phyloP scores from a whole-genome alignment of 495 filamentous ascomycete genomes.

The Penicillium longicatenatum region DNA sequence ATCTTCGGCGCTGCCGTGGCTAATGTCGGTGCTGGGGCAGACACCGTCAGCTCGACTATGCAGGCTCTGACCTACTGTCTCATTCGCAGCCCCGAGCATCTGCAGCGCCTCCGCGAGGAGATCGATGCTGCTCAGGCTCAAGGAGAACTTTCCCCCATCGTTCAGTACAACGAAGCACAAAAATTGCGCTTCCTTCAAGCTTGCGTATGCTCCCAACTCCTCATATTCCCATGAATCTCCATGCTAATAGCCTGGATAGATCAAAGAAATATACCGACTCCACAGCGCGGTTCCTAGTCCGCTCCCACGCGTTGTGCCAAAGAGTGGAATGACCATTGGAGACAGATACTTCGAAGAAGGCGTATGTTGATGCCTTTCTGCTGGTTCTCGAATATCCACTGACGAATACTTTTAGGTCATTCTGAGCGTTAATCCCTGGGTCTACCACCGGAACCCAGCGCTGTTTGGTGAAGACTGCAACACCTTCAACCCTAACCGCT shows the following conservation, averaged over 20 bases:
- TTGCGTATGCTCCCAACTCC: constrained; percentile 30
- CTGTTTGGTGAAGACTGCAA: constrained; percentile 48
- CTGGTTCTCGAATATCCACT: background rate
- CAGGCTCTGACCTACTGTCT: constrained; percentile 43
- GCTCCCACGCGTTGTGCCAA: constrained; percentile 34
- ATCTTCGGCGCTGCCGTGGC: constrained; percentile 39
- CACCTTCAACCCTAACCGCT: constrained; percentile 50
- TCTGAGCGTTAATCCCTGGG: constrained; percentile 48
- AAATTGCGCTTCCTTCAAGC: constrained; percentile 41
- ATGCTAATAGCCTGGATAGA: constrained; percentile 21
- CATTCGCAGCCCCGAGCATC: constrained; percentile 30
- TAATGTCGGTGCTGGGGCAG: constrained; percentile 47
- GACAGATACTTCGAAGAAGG: constrained; percentile 40
- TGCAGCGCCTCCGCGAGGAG: constrained; percentile 36
- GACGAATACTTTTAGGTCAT: constrained; percentile 26
- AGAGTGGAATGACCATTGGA: constrained; percentile 30
- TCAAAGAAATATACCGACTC: constrained; percentile 57
- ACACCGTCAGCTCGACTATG: constrained; percentile 42
- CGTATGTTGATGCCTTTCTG: constrained; percentile 17
- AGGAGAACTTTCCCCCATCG: constrained; percentile 27
- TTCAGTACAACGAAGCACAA: constrained; percentile 28
- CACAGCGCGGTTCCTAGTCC: constrained; percentile 27
- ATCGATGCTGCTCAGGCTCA: constrained; percentile 33
- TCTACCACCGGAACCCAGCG: constrained; percentile 43
- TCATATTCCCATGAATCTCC: too few species aligned